Base-by-base conservation (phyloP, 2,329 filamentous ascomycete species). In the Cercospora brassicicola region DNA sequence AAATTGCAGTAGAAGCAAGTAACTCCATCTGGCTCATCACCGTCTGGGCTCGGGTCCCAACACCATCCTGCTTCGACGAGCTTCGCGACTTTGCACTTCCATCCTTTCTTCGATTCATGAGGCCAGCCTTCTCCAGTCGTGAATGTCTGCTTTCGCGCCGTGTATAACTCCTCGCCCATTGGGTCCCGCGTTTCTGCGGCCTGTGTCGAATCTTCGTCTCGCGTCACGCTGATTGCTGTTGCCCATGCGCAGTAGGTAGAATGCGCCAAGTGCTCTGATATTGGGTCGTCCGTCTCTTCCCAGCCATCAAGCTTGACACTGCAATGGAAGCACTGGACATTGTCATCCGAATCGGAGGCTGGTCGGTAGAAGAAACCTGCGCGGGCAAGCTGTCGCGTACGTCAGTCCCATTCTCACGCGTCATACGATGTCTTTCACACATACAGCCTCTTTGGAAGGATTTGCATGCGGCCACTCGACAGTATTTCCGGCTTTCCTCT, bases 21-120 rank as follows among this genome's bases (percentile, higher is more conserved):
- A 9, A 92, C 92, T 82, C 94, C 92, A 79, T 99, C 95, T 31
- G 66, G 63, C 72, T 95, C 90, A 11, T 89, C 92, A 53, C 94
- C 93, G 7, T 75, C 71, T 53, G 87, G 82, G 5, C 88, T 92
- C 0, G 95, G 94, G 26, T 93, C 96, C 80, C 94, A 97, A 77
- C 91, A 93, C 94, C 94, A 99, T 10, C 95, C 95, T 30, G 93
- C 92, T 72, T 94, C 92, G 36, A 92, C 92, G 82, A 98, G 89
- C 89, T 96, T 94, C 73, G 95, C 91, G 0, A 88, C 89, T 79
- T 95, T 96, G 82, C 92, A 96, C 71, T 91, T 89, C 93, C 93
- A 97, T 5, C 91, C 92, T 76, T 89, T 90, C 81, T 95, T 96
- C 2, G 84, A 84, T 72, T 99, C 94, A 74, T 99, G 92, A 0